phyloP scores from a whole-genome alignment of 768 basidiomycete genomes.

The Collybia nuda region DNA sequence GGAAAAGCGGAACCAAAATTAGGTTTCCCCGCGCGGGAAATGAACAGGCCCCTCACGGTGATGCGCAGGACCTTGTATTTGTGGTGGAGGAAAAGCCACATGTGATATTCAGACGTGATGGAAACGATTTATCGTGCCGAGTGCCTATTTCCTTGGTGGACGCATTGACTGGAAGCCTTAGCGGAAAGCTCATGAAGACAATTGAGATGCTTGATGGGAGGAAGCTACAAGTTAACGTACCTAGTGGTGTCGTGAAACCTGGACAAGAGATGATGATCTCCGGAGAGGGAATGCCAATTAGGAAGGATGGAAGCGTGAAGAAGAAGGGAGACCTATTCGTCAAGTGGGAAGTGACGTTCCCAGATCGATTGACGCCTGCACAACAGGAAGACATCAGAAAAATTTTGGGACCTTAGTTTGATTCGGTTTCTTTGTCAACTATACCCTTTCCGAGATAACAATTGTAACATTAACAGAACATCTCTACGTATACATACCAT shows the following conservation, averaged over 20 bases:
- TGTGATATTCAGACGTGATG: slow-evolving; percentile 69
- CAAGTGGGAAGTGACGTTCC: slow-evolving; percentile 85
- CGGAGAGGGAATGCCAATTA: slow-evolving; percentile 90
- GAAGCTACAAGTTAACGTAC: slow-evolving; percentile 65
- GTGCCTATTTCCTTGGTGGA: slow-evolving; percentile 77
- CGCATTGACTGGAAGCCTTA: slow-evolving; percentile 62
- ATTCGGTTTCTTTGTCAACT: too few species aligned
- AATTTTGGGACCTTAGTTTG: slow-evolving; percentile 44
- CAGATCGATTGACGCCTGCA: slow-evolving; percentile 63
- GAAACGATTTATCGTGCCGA: slow-evolving; percentile 71
- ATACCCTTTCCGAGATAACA: too few species aligned
- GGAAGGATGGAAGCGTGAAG: slow-evolving; percentile 69
- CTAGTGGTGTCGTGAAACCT: slow-evolving; percentile 72
- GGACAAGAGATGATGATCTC: slow-evolving; percentile 67
- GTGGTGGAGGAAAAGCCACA: slow-evolving; percentile 96
- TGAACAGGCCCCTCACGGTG: slow-evolving; percentile 56
- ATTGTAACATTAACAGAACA: too few species aligned
- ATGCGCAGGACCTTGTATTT: slow-evolving; percentile 91
- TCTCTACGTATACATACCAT: too few species aligned
- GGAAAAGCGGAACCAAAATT: slow-evolving; percentile 96
- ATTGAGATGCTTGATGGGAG: slow-evolving; percentile 81
- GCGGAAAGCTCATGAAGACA: slow-evolving; percentile 40
- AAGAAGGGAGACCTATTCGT: slow-evolving; percentile 85
- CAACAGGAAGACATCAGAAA: slow-evolving; percentile 84
- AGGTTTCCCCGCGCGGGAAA: slow-evolving; percentile 88